Percentiles rank a stretch among this genome's conserved stretches.
phyloP scores from a whole-genome alignment of 768 basidiomycete species.

The Myochromella boudieri region DNA sequence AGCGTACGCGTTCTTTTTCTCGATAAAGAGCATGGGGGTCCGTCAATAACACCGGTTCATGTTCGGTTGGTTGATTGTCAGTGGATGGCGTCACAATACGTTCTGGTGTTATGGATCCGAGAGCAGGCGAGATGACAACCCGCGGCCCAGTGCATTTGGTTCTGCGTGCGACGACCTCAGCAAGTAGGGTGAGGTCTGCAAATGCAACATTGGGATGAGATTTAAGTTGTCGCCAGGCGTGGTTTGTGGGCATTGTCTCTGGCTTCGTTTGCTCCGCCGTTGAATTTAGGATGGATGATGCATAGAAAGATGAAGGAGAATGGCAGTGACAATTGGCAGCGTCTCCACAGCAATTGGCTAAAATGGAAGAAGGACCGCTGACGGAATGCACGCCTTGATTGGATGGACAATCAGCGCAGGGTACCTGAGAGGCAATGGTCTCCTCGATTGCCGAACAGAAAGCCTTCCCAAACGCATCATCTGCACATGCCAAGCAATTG shows the following conservation, averaged over 20 bases:
- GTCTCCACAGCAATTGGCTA: constrained; percentile 21
- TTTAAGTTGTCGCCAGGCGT: constrained; percentile 84
- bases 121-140: constrained; percentile 55
- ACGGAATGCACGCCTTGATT: constrained; percentile 8
- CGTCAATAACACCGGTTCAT: constrained; percentile 41
- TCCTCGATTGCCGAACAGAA: constrained; percentile 79
- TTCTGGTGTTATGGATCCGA: constrained; percentile 49
- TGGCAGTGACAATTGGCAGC: constrained; percentile 24
- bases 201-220: constrained; percentile 88
- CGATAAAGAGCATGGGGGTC: constrained; percentile 56
- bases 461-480: constrained; percentile 84
- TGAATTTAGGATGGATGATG: constrained; percentile 3
- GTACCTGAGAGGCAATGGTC: constrained; percentile 49
- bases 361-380: background rate
- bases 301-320: constrained; percentile 10
- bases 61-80: constrained; percentile 15
- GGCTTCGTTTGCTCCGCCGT: constrained; percentile 14
- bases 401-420: constrained; percentile 59
- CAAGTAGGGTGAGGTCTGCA: constrained; percentile 78
- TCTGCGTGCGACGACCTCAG: constrained; percentile 85
- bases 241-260: constrained; percentile 74
- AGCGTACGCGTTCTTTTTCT: constrained; percentile 36
- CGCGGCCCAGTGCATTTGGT: constrained; percentile 76
- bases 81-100: constrained; percentile 33
- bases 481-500: constrained; percentile 83